Evolutionary conservation across 2,329 filamentous ascomycete genomes (phyloP).

Genomic region (Colletotrichum brevisporum): DNA sequence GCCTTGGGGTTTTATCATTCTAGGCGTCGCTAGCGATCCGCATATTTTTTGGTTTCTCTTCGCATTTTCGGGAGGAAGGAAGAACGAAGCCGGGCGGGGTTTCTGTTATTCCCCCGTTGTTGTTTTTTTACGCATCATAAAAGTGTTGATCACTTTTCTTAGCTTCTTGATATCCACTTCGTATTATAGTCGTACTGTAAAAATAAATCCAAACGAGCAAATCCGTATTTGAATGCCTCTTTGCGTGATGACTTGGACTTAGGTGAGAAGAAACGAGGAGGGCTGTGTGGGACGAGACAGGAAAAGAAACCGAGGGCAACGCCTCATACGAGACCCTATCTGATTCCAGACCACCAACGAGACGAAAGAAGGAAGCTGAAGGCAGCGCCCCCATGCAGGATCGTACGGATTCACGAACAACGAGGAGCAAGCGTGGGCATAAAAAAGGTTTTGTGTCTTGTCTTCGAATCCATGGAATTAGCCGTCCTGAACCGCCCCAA

Average conservation of each 20-base stretch:
- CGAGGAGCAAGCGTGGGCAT: background rate
- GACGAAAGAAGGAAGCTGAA: too few species aligned
- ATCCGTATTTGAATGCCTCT: background rate
- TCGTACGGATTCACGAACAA: background rate
- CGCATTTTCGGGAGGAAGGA: background rate
- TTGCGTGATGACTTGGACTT: background rate
- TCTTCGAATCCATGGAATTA: conserved; percentile 40
- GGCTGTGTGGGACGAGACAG: too few species aligned
- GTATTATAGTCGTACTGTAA: conserved; percentile 29
- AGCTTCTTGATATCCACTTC: conserved; percentile 23
- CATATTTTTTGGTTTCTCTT: conserved; percentile 5
- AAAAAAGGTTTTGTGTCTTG: conserved; percentile 1
- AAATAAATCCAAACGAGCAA: background rate
- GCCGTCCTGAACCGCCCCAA: conserved; percentile 33
- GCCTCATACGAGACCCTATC: too few species aligned
- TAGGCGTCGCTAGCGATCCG: conserved; percentile 34
- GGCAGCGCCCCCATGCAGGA: too few species aligned
- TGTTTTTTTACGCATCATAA: background rate
- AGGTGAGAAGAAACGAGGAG: too few species aligned
- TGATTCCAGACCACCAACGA: too few species aligned
- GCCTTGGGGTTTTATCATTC: background rate
- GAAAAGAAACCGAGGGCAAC: too few species aligned
- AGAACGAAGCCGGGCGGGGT: conserved; percentile 19
- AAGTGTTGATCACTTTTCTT: conserved; percentile 36
- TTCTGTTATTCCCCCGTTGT: background rate